A percentile compares a stretch with the other conserved stretches of the same genome.
Evolutionary conservation across 441 rosid species (phyloP).

Genomic region (Gossypium laxum): DNA sequence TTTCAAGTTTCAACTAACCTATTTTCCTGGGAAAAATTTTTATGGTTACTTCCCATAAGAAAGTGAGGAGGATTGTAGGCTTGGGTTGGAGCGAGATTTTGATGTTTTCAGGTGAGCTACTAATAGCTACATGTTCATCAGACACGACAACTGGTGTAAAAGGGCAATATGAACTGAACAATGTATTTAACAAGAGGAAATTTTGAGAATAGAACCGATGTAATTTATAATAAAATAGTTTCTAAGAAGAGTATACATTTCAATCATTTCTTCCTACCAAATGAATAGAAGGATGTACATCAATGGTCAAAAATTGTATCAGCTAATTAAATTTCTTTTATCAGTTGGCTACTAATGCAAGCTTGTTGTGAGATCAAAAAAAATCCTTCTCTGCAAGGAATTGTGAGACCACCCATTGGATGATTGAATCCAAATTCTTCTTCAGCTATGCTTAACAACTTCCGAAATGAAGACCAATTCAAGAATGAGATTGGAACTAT

Average conservation of each 20-base stretch:
- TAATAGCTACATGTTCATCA: background rate
- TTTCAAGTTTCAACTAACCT: background rate
- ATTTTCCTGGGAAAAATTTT: background rate
- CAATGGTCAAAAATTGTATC: constrained; percentile 2
- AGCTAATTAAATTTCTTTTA: background rate
- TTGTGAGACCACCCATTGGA: constrained; percentile 49
- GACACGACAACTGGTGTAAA: background rate
- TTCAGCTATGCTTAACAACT: constrained; percentile 25
- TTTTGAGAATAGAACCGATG: background rate
- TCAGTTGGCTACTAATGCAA: background rate
- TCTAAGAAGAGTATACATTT: background rate
- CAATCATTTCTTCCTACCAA: background rate
- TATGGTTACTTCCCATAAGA: background rate
- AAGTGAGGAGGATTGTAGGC: background rate
- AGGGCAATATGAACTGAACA: too few relatives aligned
- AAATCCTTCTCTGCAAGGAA: constrained; percentile 46
- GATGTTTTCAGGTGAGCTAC: background rate
- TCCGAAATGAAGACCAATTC: constrained; percentile 28
- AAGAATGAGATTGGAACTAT: constrained; percentile 6
- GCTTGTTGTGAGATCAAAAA: constrained; percentile 28
- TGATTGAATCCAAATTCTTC: constrained; percentile 46
- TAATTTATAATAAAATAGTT: background rate
- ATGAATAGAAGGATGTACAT: background rate
- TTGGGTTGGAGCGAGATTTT: background rate
- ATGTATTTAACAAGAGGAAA: too few relatives aligned